Evolutionary conservation across 2,329 filamentous ascomycete genomes (phyloP), one percentile per base, ranked within the genome.

Genomic region (Dactylonectria macrodidyma): DNA sequence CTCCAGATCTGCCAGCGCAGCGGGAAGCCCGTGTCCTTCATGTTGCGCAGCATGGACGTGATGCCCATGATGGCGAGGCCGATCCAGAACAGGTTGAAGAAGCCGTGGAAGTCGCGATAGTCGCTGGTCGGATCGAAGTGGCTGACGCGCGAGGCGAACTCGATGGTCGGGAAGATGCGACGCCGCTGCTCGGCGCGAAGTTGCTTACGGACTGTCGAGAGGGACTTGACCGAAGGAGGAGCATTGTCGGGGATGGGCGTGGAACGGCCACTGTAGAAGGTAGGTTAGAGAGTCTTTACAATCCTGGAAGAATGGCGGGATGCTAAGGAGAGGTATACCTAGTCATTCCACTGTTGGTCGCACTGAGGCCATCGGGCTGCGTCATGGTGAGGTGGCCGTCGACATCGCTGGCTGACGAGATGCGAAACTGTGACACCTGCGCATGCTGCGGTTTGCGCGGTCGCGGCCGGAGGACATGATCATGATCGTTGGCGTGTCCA

Each of bases 11-110:
- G 88, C 58, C 97, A 90, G 76, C 93, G 90, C 75, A 98, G 84
- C 16, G 95, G 93, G 78, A 92, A 93, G 24, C 96, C 96, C 0
- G 94, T 98, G 79, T 98, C 96, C 81, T 95, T 97, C 78, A 96
- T 90, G 80, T 97, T 98, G 76, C 95, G 91, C 77, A 98, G 83
- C 86, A 95, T 94, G n/a, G 93, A 93, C 3, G 95, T 98, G 70
- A 97, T 92, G 76, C 95, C 94, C 95, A 99, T 97, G 81, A 99
- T 97, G 73, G 93, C 94, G 67, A 99, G 86, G 10, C 94, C 94
- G 72, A 99, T 95, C 96, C 96, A 99, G 84, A 99, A 99, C 44
- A 99, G 89, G 61, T 96, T 94, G 84, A 98, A 99, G 88, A 99
- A 99, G 78, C 96, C 96, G 75, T 94, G 91, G 80, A 99, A 99